Evolutionary conservation across 2,329 filamentous ascomycete species (phyloP).

Genomic region (Macrophomina pseudophaseolina): DNA sequence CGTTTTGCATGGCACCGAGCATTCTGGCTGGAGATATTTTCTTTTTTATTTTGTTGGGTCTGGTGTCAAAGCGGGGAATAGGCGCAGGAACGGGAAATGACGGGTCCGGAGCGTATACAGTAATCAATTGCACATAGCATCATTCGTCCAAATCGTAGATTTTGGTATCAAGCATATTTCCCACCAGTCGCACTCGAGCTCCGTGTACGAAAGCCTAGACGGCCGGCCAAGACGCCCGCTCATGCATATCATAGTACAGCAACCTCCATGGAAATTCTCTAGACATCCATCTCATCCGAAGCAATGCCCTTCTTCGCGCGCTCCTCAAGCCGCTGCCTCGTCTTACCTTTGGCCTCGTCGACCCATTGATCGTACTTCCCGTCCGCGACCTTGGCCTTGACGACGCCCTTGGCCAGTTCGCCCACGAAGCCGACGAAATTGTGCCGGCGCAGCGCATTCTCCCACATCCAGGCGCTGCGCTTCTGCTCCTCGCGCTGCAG

Average conservation of each 20-base stretch:
- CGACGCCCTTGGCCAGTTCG: slow-evolving; percentile 86
- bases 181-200: not conserved
- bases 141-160: not conserved
- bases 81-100: not conserved
- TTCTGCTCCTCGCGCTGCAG: slow-evolving; percentile 82
- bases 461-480: slow-evolving; percentile 86
- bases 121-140: not conserved
- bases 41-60: not conserved
- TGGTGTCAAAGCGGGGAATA: too few relatives aligned
- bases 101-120: not conserved
- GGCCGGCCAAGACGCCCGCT: slow-evolving; percentile 10
- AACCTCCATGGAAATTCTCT: not conserved
- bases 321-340: slow-evolving; percentile 55
- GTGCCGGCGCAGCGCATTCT: slow-evolving; percentile 88
- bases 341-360: slow-evolving; percentile 67
- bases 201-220: not conserved
- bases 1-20: not conserved
- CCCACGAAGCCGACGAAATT: slow-evolving; percentile 97
- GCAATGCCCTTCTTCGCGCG: slow-evolving; percentile 46
- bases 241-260: slow-evolving; percentile 6
- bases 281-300: slow-evolving; percentile 35
- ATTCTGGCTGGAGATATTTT: not conserved
- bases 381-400: slow-evolving; percentile 71
- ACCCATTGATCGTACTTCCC: slow-evolving; percentile 77
- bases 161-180: not conserved